Base-by-base conservation (phyloP, 2,329 filamentous ascomycete genomes). In the Aureobasidium sp. region DNA sequence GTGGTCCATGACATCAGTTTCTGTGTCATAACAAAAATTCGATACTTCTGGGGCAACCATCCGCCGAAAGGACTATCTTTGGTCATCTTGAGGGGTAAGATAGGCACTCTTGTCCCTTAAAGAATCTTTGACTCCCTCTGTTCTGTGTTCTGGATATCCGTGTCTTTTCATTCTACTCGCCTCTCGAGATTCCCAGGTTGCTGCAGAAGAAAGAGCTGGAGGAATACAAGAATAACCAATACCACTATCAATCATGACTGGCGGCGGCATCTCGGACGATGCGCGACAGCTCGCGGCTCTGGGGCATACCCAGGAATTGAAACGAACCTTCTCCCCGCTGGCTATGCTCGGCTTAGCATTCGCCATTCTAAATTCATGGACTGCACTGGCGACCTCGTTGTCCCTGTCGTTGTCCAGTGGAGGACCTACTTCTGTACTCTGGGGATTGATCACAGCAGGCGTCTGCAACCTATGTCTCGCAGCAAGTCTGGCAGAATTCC, bases 401-500 rank as follows among this genome's bases (percentile, higher is more conserved):
- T 85, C 83, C 4, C 79, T 91, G 7, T 87, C 88, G 25, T 81
- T 95, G 38, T 90, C 92, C 1, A 91, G 88, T 18, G 93, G 93
- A 48, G 93, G 93, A 0, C 86, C 90, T 25, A 88, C 87, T 10
- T 86, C 90, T 66, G 90, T 94, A 47, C 85, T 95, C 66, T 95
- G 92, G 92, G 92, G 92, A 4, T 72, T 85, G 7, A 72, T 87
- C 16, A 84, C 82, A 2, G 81, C 82, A 9, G 82, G 90, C 58
- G 71, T 93, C 54, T 93, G 91, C 80, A 93, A 93, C 71, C 73
- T 93, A 13, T 91, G 88, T 70, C 84, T 93, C 43, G 89, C 91
- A 8, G 85, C 88, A 11, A 91, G 89, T 5, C 82, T 93, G 33
- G 90, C 91, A 55, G 91, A 93, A 75, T 93, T 74, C 81, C 86